A percentile compares a stretch with the other conserved stretches of the same genome.
These are phyloP conservation scores for Citrullus mucosospermus DNA, from an alignment of 306 rosid species.

Conservation along the genomic window DNA sequence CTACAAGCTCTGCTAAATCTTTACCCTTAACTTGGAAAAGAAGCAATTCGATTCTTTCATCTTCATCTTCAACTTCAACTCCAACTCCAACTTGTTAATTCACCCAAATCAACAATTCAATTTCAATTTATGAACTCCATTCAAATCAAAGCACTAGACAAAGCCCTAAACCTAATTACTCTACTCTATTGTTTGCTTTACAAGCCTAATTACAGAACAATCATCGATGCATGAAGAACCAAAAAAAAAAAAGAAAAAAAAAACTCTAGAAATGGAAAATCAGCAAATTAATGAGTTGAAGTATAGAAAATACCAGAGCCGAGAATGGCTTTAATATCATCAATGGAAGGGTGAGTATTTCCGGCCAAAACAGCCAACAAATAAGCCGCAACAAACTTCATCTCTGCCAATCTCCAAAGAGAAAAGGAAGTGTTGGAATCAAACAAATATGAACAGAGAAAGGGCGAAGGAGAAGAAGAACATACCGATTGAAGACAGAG, in stretches of 20 bases:
- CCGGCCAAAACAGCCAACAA: slow-evolving; percentile 35
- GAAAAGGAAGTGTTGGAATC: not conserved
- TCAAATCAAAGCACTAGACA: too few relatives aligned
- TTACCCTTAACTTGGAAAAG: slow-evolving; percentile 44
- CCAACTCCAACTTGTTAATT: slow-evolving; percentile 64
- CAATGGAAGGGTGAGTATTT: slow-evolving; percentile 19
- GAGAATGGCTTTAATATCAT: slow-evolving; percentile 23
- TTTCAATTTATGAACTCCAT: too few relatives aligned
- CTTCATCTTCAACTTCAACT: slow-evolving; percentile 74
- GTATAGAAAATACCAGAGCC: slow-evolving; percentile 14
- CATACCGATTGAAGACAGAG: not conserved
- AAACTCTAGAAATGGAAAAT: too few relatives aligned
- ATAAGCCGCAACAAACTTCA: slow-evolving; percentile 29
- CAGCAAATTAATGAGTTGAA: too few relatives aligned
- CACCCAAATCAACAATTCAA: too few relatives aligned
- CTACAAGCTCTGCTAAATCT: slow-evolving; percentile 58
- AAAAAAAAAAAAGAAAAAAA: too few relatives aligned
- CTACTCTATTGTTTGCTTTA: too few relatives aligned
- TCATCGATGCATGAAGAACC: too few relatives aligned
- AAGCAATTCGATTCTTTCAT: slow-evolving; percentile 33
- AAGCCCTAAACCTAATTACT: too few relatives aligned
- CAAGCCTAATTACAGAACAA: too few relatives aligned
- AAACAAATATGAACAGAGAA: not conserved
- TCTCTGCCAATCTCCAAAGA: not conserved
- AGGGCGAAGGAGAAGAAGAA: not conserved